Base-by-base conservation (phyloP, 495 filamentous ascomycete genomes). In the Lineolata rhizophorae region DNA sequence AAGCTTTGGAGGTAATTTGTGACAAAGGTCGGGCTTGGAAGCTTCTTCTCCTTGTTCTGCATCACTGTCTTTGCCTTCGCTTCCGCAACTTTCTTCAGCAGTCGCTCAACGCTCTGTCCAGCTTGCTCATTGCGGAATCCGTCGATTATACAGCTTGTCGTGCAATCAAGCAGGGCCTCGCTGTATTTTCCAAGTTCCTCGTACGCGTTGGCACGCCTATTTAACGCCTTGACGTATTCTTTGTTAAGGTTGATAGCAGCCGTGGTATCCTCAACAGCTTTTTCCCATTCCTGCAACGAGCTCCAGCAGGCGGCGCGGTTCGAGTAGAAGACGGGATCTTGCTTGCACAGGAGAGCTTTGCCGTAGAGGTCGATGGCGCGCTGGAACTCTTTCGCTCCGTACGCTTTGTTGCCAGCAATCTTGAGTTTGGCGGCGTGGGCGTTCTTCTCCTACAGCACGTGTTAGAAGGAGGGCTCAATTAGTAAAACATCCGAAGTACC, bases 1-100 rank as follows among this genome's bases (percentile, higher is more conserved):
- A 95, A 99, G 55, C 87, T 95, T 53, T 94, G 87, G 11, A 99
- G 72, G 54, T 95, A 99, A 61, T 99, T 99, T 40, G 79, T 82
- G 29, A 95, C 84, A 38, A 95, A 95, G 2, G 83, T 94, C 2
- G 85, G 69, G 49, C 82, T 92, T 2, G 90, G 87, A 5, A 99
- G 62, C 55, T 74, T 82, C 56, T 76, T 76, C 45, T 69, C 72
- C 50, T 80, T 80, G 30, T 59, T 59, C 25, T 64, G 70, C 29
- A 99, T 54, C 37, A 99, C 92, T 19, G 64, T 67, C 54, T 82
- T 81, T 37, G 74, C 84, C 54, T 93, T 94, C 31, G 73, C 58
- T 51, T 95, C 85, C 19, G 87, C 87, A 32, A 94, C 83, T 62
- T 93, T 92, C 68, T 95, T 94, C 35, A 99, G 60, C 42, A 99